These are phyloP conservation scores for Diphasiastrum complanatum DNA, from an alignment of 83 land plant species.

Conservation along the genomic window DNA sequence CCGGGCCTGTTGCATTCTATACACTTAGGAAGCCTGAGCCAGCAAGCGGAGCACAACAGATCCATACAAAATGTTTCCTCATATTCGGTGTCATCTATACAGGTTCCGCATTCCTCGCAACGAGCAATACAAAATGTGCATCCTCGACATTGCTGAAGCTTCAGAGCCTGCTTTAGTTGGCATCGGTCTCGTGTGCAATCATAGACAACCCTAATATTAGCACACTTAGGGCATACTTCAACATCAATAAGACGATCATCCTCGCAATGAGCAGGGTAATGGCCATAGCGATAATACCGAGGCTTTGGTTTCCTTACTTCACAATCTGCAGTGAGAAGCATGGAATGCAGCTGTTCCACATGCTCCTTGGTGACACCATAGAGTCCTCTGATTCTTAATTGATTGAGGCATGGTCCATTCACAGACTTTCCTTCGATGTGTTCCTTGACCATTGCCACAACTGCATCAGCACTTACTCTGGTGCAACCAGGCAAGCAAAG, in stretches of 20 bases:
- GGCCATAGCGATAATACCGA: slow-evolving; percentile 17
- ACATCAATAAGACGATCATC: slow-evolving; percentile 44
- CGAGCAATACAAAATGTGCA: slow-evolving; percentile 53
- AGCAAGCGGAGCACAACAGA: slow-evolving; percentile 49
- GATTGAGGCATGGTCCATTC: slow-evolving; percentile 20
- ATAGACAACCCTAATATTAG: slow-evolving; percentile 41
- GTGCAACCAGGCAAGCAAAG: slow-evolving; percentile 60
- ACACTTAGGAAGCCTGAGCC: slow-evolving; percentile 66
- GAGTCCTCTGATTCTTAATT: slow-evolving; percentile 39
- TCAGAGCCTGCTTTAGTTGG: slow-evolving; percentile 11
- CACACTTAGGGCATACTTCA: slow-evolving; percentile 59
- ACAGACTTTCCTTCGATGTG: slow-evolving; percentile 18
- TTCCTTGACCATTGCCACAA: slow-evolving; percentile 39
- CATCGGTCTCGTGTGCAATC: slow-evolving; percentile 57
- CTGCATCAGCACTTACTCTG: slow-evolving; percentile 43
- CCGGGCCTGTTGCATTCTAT: slow-evolving; percentile 61
- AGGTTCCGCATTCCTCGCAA: slow-evolving; percentile 67
- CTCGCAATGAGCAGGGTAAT: slow-evolving; percentile 7
- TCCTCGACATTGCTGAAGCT: slow-evolving; percentile 36
- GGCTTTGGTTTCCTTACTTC: not conserved
- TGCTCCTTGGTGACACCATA: slow-evolving; percentile 37
- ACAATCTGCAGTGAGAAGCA: slow-evolving; percentile 18
- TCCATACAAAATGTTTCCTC: slow-evolving; percentile 46
- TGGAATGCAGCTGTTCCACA: slow-evolving; percentile 28
- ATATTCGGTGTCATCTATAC: slow-evolving; percentile 34